phyloP scores from a whole-genome alignment of 345 rosid genomes.

The Euphorbia peplus region DNA sequence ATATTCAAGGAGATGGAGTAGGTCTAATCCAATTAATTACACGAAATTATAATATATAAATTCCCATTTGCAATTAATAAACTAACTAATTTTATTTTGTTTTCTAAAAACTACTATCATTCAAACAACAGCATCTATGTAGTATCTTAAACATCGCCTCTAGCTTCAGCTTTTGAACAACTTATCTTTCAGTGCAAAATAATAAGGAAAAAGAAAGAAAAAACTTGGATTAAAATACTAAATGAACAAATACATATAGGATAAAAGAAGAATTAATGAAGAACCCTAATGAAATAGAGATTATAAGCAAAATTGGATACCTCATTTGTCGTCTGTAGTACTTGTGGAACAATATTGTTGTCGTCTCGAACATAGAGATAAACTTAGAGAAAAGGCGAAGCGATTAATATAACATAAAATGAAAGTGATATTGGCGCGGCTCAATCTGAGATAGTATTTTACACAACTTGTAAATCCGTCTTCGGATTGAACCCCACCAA shows the following conservation, averaged over 20 bases:
- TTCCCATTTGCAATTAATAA: no score
- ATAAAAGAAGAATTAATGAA: background rate
- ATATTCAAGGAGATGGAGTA: no score
- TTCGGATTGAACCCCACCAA: slow-evolving; percentile 98
- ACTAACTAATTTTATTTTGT: no score
- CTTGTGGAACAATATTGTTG: background rate
- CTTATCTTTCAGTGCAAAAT: no score
- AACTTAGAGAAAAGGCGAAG: slow-evolving; percentile 17
- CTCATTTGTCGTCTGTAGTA: background rate
- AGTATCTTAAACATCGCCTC: no score
- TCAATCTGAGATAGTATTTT: slow-evolving; percentile 87
- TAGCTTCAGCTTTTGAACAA: no score
- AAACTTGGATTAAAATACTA: background rate
- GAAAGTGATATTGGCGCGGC: slow-evolving; percentile 98
- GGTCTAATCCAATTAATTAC: no score
- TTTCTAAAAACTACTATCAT: no score
- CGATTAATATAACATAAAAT: background rate
- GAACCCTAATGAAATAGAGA: background rate
- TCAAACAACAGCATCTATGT: no score
- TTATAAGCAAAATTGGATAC: background rate
- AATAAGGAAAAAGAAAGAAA: background rate
- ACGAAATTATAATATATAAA: no score
- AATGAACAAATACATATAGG: background rate
- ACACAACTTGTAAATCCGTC: slow-evolving; percentile 60
- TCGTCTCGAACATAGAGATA: background rate